Evolutionary conservation across 2,329 filamentous ascomycete species (phyloP), one percentile per base, ranked within the genome.

Genomic region (Dactylella cylindrospora): DNA sequence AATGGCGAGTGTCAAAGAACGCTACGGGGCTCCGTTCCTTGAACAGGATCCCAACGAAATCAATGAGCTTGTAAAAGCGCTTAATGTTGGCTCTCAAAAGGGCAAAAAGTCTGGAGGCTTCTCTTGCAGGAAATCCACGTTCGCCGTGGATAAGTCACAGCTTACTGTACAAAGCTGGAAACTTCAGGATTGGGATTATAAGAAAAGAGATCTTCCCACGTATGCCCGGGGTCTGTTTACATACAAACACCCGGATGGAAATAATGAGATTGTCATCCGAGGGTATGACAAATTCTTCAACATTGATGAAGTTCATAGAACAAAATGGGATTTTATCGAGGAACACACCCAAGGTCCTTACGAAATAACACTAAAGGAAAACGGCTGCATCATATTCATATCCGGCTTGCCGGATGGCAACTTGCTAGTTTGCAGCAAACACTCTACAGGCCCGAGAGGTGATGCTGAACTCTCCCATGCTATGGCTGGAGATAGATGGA

Each of bases 221-320:
- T 95, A 96, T 72, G 90, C 93, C 4, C 84, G 93, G 49, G 93
- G 93, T 5, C 80, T 98, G 1, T 98, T 98, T 74, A 98, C 90
- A n/a, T 86, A 85, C 33, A 80, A 75, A 66, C 84, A 81, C 65
- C 35, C 46, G 2, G 76, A 79, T 43, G 83, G 83, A 6, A 77
- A 81, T 6, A 76, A 81, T 9, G 88, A 95, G 73, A 96, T 98
- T 67, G 86, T 81, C 1, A 83, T 89, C 41, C 81, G 93, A 68
- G 93, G 93, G 45, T 98, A 98, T 74, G 91, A 98, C 78, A 98
- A 98, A 74, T 98, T 98, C 77, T 98, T 98, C 81, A 98, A 98
- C 69, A 80, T 88, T 32, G 81, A 82, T 44, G 93, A 98, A 74
- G 85, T 95, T 5, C 73, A 76, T 39, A 82, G 86, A 66, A 98